Base-by-base conservation (phyloP, 2,329 filamentous ascomycete genomes). In the Cordyceps pruinosa region DNA sequence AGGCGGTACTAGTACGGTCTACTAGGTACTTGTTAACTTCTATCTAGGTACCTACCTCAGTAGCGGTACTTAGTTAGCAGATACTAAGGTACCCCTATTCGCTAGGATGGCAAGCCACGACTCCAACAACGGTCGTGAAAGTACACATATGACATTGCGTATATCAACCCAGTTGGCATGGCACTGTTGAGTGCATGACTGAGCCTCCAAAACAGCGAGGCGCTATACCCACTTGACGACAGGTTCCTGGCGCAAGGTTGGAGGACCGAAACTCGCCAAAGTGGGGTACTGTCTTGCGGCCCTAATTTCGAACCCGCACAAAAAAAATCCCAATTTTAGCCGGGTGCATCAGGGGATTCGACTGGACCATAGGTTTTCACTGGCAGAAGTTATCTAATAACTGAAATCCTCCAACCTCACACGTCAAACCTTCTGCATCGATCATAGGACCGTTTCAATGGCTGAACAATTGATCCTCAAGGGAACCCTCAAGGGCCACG, bases 401-500 rank as follows among this genome's bases (percentile, higher is more conserved):
- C 58, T 63, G 64, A 70, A 68, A 66, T 66, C 69, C 69, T 64
- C 68, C 73, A 72, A 66, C 68, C 63, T 64, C 64, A 69, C 66
- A 63, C 64, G 60, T 63, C 64, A 61, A 60, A 56, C 64, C 66
- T 65, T 67, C 66, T 66, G 66, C 69, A 75, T 72, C 70, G 70
- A 71, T 70, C 70, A 66, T 67, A 73, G 71, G 71, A 74, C 72
- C 69, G 72, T 70, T 73, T 77, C 71, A 71, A 94, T 94, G 89
- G 87, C 88, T 83, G 89, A 94, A 85, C 88, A 93, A 85, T 83
- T 94, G 77, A 90, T 95, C 82, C 88, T 94, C 80, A 92, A 93
- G 84, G 90, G 90, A 77, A 94, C 89, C 84, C 89, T 96, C 78
- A 90, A 94, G 88, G 93, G 93, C 87, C 93, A 97, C 87, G 82